phyloP scores from a whole-genome alignment of 768 basidiomycete species.

The Clathrus columnatus region DNA sequence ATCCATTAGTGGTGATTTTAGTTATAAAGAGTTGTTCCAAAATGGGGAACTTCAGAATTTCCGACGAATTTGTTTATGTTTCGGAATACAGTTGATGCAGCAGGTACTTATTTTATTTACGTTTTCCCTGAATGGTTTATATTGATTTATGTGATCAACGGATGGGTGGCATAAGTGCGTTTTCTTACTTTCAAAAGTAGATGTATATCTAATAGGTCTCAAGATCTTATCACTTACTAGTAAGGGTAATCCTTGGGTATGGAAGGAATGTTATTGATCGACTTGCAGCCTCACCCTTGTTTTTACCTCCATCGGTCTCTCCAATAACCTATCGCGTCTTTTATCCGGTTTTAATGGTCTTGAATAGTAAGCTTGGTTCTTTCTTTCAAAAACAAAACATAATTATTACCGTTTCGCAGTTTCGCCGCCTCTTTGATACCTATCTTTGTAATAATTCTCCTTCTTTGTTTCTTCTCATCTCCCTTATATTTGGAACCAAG shows the following conservation, averaged over 20 bases:
- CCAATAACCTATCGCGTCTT: slow-evolving; percentile 6
- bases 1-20: slow-evolving; percentile 4
- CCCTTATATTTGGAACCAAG: neutral
- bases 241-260: neutral
- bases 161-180: slow-evolving; percentile 9
- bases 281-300: slow-evolving; percentile 5
- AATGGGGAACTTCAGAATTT: slow-evolving; percentile 8
- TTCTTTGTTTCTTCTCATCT: neutral
- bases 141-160: neutral
- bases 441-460: neutral
- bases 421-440: slow-evolving; percentile 5
- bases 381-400: neutral
- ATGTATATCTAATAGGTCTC: neutral
- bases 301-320: slow-evolving; percentile 8
- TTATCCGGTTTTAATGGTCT: slow-evolving; percentile 7
- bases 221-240: slow-evolving; percentile 10
- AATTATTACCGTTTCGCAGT: neutral
- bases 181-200: neutral
- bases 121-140: neutral
- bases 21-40: slow-evolving; percentile 7
- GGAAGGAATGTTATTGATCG: neutral
- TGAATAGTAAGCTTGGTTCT: slow-evolving; percentile 3
- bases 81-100: slow-evolving; percentile 10
- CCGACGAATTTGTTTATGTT: slow-evolving; percentile 7
- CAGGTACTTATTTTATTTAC: neutral